Percentiles rank a stretch among this genome's conserved stretches.
Evolutionary conservation across 768 basidiomycete genomes (phyloP).

Genomic region (Tulasnella sp.): DNA sequence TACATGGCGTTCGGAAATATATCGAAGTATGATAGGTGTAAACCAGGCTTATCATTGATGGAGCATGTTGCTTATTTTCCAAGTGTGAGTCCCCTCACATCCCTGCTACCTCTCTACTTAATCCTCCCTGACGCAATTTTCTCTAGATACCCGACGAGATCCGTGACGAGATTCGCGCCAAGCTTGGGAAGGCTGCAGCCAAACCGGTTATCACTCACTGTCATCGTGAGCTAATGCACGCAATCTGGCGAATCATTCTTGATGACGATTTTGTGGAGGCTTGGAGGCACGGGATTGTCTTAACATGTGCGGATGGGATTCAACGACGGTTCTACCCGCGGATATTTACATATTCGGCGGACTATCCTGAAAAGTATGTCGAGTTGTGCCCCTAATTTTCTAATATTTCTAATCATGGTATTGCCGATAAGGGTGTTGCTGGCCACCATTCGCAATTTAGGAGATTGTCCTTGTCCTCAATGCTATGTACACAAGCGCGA

Average conservation of each 20-base stretch:
- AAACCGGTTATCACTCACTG: slow-evolving; percentile 21
- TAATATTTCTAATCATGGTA: too few species aligned
- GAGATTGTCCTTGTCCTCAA: slow-evolving; percentile 44
- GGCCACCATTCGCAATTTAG: slow-evolving; percentile 1
- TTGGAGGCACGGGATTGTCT: slow-evolving; percentile 34
- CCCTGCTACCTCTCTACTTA: too few species aligned
- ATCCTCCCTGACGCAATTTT: too few species aligned
- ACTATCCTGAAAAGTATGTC: slow-evolving; percentile 49
- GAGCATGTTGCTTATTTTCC: slow-evolving; percentile 31
- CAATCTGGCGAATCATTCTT: slow-evolving; percentile 26
- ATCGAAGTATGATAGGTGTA: slow-evolving; percentile 7
- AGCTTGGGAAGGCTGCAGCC: not conserved
- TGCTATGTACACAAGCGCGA: slow-evolving; percentile 39
- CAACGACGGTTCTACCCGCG: slow-evolving; percentile 39
- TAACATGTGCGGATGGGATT: slow-evolving; percentile 31
- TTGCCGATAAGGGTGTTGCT: slow-evolving; percentile 25
- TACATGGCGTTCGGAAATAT: slow-evolving; percentile 34
- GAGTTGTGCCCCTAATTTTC: not conserved
- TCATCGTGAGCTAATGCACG: slow-evolving; percentile 35
- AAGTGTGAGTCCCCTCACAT: slow-evolving; percentile 11
- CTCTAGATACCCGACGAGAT: slow-evolving; percentile 21
- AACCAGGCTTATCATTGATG: not conserved
- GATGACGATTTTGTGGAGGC: slow-evolving; percentile 32
- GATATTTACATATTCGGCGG: slow-evolving; percentile 46
- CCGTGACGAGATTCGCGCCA: not conserved